These are phyloP conservation scores for Fusarium continuum DNA, from an alignment of 2,329 filamentous ascomycete genomes.

Conservation along the genomic window DNA sequence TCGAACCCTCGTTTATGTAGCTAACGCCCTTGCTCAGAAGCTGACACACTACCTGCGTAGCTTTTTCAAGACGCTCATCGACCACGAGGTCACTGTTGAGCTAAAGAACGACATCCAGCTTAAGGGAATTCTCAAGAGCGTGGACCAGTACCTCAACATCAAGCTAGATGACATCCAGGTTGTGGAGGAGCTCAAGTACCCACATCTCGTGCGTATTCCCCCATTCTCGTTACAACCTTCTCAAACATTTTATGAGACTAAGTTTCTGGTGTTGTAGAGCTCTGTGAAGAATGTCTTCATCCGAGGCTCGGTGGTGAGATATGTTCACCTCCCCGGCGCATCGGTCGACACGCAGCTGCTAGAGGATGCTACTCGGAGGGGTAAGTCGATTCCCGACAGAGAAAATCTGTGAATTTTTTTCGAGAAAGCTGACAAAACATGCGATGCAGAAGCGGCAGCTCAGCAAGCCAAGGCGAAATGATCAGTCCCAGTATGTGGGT, in stretches of 20 bases:
- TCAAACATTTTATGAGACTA: background rate
- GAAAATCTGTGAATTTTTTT: background rate
- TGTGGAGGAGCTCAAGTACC: conserved; percentile 92
- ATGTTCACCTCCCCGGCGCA: conserved; percentile 84
- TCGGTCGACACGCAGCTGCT: conserved; percentile 87
- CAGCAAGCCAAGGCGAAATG: conserved; percentile 66
- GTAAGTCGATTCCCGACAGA: conserved; percentile 55
- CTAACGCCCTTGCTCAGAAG: background rate
- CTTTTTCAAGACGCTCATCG: conserved; percentile 99
- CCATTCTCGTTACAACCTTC: background rate
- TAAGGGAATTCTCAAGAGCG: conserved; percentile 92
- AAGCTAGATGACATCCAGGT: conserved; percentile 96
- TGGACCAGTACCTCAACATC: conserved; percentile 99
- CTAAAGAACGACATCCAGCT: conserved; percentile 99
- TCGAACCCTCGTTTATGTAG: background rate
- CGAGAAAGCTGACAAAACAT: conserved; percentile 6
- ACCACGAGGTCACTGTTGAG: conserved; percentile 96
- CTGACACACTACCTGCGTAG: conserved; percentile 54
- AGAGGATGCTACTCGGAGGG: conserved; percentile 90
- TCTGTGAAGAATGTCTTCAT: conserved; percentile 97
- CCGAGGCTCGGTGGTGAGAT: conserved; percentile 89
- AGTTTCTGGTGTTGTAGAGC: conserved; percentile 53
- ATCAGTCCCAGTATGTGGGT: conserved; percentile 22
- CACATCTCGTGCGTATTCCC: conserved; percentile 76
- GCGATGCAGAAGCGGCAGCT: conserved; percentile 61